phyloP scores from a whole-genome alignment of 2,329 filamentous ascomycete species.

The Akanthomyces muscarius region DNA sequence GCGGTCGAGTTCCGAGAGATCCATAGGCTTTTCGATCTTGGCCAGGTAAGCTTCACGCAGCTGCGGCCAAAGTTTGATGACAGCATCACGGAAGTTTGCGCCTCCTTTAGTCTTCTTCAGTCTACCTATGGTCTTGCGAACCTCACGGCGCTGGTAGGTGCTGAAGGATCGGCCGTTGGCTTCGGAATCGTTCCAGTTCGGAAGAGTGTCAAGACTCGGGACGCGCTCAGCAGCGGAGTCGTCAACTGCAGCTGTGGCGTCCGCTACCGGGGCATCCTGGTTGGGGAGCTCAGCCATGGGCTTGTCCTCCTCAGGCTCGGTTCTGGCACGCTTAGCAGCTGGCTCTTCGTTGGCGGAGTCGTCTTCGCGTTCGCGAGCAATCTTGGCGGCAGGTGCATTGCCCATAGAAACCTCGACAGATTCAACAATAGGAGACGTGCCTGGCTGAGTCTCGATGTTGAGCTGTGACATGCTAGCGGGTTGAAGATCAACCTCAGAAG shows the following conservation, averaged over 20 bases:
- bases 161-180: constrained; percentile 52
- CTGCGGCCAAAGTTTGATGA: constrained; percentile 68
- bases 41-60: constrained; percentile 71
- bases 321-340: constrained; percentile 75
- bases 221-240: constrained; percentile 14
- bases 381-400: constrained; percentile 56
- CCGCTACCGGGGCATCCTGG: constrained; percentile 15
- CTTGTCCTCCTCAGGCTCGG: constrained; percentile 51
- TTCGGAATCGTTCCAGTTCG: constrained; percentile 39
- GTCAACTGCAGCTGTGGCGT: constrained; percentile 23
- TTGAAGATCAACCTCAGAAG: constrained; percentile 34
- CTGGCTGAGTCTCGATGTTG: constrained; percentile 34
- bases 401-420: constrained; percentile 47
- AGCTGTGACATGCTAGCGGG: constrained; percentile 37
- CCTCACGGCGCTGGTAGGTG: constrained; percentile 54
- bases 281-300: neutral
- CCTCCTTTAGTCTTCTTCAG: constrained; percentile 86
- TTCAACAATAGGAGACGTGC: constrained; percentile 25
- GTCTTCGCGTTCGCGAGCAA: constrained; percentile 72
- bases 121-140: constrained; percentile 63
- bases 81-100: constrained; percentile 69
- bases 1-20: constrained; percentile 76
- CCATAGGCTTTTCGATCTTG: constrained; percentile 73
- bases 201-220: constrained; percentile 28
- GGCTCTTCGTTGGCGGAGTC: constrained; percentile 60